phyloP scores from a whole-genome alignment of 2,329 filamentous ascomycete species.

The Helotiales sp. region DNA sequence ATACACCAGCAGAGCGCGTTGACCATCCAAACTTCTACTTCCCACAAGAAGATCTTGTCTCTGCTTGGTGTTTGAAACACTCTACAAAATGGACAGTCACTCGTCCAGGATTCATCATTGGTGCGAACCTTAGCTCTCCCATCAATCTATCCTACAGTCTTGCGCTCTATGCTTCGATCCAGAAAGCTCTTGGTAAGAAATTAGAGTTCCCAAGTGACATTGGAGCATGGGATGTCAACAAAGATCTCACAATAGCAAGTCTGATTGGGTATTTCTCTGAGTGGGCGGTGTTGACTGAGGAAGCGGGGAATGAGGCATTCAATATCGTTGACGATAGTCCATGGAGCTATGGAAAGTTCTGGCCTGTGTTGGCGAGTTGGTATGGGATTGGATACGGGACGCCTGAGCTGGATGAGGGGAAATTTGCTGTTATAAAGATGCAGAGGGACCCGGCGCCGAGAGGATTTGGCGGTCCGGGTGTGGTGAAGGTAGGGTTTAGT shows the following conservation, averaged over 20 bases:
- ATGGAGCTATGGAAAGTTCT: conserved; percentile 40
- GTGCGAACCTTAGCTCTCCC: conserved; percentile 5
- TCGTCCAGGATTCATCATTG: conserved; percentile 20
- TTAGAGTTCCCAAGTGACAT: conserved; percentile 37
- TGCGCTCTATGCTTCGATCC: conserved; percentile 30
- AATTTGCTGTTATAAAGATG: conserved; percentile 12
- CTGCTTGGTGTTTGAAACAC: conserved; percentile 2
- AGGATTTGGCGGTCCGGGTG: conserved; percentile 13
- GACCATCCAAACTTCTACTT: conserved; percentile 21
- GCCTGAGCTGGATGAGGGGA: conserved; percentile 17
- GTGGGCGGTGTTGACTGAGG: conserved; percentile 17
- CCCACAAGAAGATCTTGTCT: conserved; percentile 20
- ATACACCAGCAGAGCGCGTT: neutral
- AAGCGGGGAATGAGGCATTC: conserved; percentile 39
- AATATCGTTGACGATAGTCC: conserved; percentile 43
- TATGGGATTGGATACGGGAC: conserved; percentile 22
- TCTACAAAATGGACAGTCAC: conserved; percentile 15
- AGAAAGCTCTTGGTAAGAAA: conserved; percentile 34
- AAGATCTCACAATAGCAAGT: conserved; percentile 7
- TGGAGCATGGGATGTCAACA: conserved; percentile 16
- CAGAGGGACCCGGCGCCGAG: conserved; percentile 10
- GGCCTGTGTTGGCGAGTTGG: conserved; percentile 40
- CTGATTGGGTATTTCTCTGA: conserved; percentile 17
- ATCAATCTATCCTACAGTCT: conserved; percentile 32
- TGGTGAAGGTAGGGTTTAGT: conserved; percentile 8